phyloP scores from a whole-genome alignment of 2,329 filamentous ascomycete species.

The Arachnomyces sp. region DNA sequence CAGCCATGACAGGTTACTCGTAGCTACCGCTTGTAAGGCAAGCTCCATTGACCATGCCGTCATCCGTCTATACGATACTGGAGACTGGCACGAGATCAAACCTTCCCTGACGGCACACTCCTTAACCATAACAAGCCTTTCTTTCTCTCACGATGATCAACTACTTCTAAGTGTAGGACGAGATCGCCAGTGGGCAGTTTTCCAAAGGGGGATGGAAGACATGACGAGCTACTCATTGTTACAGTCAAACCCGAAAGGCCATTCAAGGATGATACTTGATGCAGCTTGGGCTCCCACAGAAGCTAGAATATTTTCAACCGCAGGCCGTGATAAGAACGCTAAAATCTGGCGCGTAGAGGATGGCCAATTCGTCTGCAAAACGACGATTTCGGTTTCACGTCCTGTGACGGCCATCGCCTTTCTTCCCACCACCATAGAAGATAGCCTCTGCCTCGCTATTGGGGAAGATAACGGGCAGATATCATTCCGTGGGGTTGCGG shows the following conservation, averaged over 20 bases:
- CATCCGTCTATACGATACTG: constrained; percentile 82
- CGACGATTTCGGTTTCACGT: constrained; percentile 48
- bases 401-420: constrained; percentile 69
- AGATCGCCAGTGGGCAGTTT: constrained; percentile 87
- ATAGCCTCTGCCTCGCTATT: constrained; percentile 33
- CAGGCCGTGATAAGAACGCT: constrained; percentile 79
- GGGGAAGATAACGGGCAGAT: constrained; percentile 43
- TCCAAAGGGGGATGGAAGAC: constrained; percentile 45
- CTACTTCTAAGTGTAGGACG: constrained; percentile 81
- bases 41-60: constrained; percentile 91
- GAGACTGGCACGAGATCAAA: constrained; percentile 76
- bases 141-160: constrained; percentile 67
- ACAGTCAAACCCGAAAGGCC: constrained; percentile 70
- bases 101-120: constrained; percentile 79
- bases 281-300: constrained; percentile 66
- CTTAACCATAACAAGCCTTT: constrained; percentile 73
- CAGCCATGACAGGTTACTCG: constrained; percentile 63
- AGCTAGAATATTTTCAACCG: constrained; percentile 64
- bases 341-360: constrained; percentile 56
- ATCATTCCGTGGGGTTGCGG: constrained; percentile 33
- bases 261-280: constrained; percentile 86
- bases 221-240: constrained; percentile 48
- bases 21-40: constrained; percentile 89
- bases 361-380: constrained; percentile 43
- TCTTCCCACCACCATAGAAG: constrained; percentile 28